Evolutionary conservation across 345 rosid genomes (phyloP).

Genomic region (Pelargonium nanum): DNA sequence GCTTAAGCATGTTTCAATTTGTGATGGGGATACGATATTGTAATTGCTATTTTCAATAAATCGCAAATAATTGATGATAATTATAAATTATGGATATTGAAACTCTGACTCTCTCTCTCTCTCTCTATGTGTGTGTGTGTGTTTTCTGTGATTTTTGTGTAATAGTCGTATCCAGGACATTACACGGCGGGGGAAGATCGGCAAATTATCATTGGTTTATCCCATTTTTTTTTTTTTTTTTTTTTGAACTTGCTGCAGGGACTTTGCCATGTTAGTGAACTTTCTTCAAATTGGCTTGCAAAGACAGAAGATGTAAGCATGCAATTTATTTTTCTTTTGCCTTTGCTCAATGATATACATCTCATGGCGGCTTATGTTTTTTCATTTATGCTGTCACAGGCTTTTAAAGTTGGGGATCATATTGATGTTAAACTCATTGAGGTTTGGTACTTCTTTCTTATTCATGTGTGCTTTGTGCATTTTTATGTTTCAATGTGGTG

Average conservation of each 20-base stretch:
- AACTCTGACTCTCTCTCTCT: too few relatives aligned
- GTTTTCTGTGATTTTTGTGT: background rate
- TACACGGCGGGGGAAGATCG: too few relatives aligned
- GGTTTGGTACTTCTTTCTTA: conserved; percentile 32
- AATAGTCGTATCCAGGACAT: too few relatives aligned
- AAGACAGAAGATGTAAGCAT: conserved; percentile 91
- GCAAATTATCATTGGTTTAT: background rate
- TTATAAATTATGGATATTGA: background rate
- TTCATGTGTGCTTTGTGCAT: background rate
- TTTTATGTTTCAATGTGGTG: background rate
- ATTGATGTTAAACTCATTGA: conserved; percentile 92
- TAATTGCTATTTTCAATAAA: background rate
- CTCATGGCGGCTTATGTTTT: conserved; percentile 2
- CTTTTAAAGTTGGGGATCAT: conserved; percentile 74
- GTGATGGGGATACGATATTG: background rate
- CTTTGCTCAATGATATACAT: background rate
- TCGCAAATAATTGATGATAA: background rate
- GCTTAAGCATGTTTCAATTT: too few relatives aligned
- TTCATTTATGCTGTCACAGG: conserved; percentile 34
- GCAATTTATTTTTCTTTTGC: conserved; percentile 1
- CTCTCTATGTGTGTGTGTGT: background rate
- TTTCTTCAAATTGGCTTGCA: conserved; percentile 74
- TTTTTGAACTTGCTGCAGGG: conserved; percentile 37
- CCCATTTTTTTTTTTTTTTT: background rate
- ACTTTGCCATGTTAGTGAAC: conserved; percentile 96